Evolutionary conservation across 257 asterid genomes (phyloP), one percentile per base, ranked within the genome.

Genomic region (Paraleonurus japonicus): DNA sequence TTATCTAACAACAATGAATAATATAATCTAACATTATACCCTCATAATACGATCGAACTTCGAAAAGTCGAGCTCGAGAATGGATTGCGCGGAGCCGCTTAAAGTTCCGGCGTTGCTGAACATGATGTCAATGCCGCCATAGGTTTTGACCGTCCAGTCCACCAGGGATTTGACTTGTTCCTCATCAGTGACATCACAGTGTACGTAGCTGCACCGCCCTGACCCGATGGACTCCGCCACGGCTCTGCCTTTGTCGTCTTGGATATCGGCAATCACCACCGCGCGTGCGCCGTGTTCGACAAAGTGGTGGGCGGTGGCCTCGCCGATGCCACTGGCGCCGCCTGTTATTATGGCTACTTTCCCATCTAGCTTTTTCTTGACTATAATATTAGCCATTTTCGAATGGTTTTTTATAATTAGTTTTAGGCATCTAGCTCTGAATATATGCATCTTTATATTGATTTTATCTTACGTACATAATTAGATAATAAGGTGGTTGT

Each of bases 191-290:
- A 84, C 86, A 51, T 86, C 88, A 35, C 92, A 84, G 4, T 72
- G 70, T 13, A 75, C 11, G 74, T 67, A 87, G 68, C 71, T 76
- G 78, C 87, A 83, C 11, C 76, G 53, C 13, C 47, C 33, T 1
- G 30, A 26, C 37, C 86, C 81, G 75, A 84, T 77, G 48, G 92
- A 79, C 16, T 71, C 77, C 1, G 81, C 85, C n/a, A 85, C 84
- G 45, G 61, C 16, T 1, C 15, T 54, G 67, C 90, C 87, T 33
- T 69, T 80, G 17, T 77, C 80, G 0, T 79, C 75, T 23, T 86
- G 89, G 26, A 80, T 55, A 27, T 86, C 92, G 4, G 82, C 89
- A 2, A 87, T 85, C 63, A 85, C 81, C 30, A 81, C 90, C 7
- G 78, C 82, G 0, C 79, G 80, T 1, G 85, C 83, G 8, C 89